Evolutionary conservation across 805 yeast species (phyloP).

Genomic region (Hagleromyces aurorensis): DNA sequence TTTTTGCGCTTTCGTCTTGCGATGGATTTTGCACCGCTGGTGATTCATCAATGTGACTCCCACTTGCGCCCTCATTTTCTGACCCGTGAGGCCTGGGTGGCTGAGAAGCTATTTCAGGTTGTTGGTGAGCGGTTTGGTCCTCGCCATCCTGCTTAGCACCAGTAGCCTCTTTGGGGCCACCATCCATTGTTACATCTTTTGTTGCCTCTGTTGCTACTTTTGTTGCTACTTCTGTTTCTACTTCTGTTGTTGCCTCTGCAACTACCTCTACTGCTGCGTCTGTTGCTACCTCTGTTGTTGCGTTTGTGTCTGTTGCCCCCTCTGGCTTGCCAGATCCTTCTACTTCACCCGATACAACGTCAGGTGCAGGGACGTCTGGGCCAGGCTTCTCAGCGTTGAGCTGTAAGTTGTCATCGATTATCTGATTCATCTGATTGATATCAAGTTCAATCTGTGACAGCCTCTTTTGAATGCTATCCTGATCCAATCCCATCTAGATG

Average conservation of each 20-base stretch:
- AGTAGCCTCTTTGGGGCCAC: too few species aligned
- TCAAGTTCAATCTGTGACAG: conserved; percentile 31
- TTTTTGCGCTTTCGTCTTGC: not conserved
- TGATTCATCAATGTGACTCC: too few species aligned
- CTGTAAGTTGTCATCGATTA: conserved; percentile 30
- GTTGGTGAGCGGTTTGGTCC: too few species aligned
- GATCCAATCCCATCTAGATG: conserved; percentile 22
- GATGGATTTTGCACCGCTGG: not conserved
- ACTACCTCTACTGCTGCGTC: not conserved
- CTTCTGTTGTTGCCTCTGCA: not conserved
- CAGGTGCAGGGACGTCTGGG: not conserved
- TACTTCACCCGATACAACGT: not conserved
- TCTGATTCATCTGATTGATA: conserved; percentile 29
- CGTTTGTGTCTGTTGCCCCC: not conserved
- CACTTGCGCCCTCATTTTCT: too few species aligned
- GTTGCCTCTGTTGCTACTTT: too few species aligned
- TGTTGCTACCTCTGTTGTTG: not conserved
- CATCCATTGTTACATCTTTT: too few species aligned
- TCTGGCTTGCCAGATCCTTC: conserved; percentile 1
- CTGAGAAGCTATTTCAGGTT: too few species aligned
- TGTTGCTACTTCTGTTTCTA: not conserved
- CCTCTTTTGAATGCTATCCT: conserved; percentile 26
- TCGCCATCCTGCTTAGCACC: too few species aligned
- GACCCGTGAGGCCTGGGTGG: too few species aligned
- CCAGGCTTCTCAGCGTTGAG: conserved; percentile 5